Base-by-base conservation (phyloP, 768 basidiomycete genomes). In the Naganishia vishniacii region DNA sequence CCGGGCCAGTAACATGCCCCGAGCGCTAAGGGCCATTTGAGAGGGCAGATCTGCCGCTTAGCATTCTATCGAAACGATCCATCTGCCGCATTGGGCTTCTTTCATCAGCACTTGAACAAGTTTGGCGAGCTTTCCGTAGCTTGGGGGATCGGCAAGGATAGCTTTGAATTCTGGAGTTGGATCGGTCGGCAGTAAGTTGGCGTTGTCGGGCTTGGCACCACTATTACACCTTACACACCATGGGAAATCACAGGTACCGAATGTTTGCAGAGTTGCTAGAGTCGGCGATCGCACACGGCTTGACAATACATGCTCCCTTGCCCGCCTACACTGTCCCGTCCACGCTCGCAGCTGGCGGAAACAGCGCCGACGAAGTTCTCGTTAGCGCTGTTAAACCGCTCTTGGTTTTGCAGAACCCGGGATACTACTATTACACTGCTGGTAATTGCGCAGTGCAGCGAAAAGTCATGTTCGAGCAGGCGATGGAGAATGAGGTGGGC, bases 141-240 rank as follows among this genome's bases (percentile, higher is more conserved):
- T 0, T 97, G 95, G 94, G 89, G 90, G 8, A 97, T 97, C 61
- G 93, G 92, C 16, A 91, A 93, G 70, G 89, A 92, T 71, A 95
- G 90, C 0, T 97, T 89, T 68, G 95, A 98, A 74, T 97, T 87
- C 73, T 97, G 94, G 94, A 89, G 88, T 68, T 99, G 93, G 94
- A 81, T 92, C 61, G 88, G 90, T 8, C 81, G 91, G 73, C 92
- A 95, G 89, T 91, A 71, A 62, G 87, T 81, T 11, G 40, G 18
- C 42, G 18, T 26, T 49, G 26, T 56, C 31, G 16, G 37, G n/a
- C 11, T 48, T 5, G 37, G 8, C n/a, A n/a, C n/a, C n/a, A n/a
- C n/a, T n/a, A n/a, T n/a, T n/a, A n/a, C n/a, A n/a, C n/a, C n/a
- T n/a, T n/a, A n/a, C n/a, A n/a, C n/a, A n/a, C n/a, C n/a, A n/a